A percentile compares a stretch with the other conserved stretches of the same genome.
These are phyloP conservation scores for Epithele typhae DNA, from an alignment of 768 basidiomycete species.

Conservation along the genomic window DNA sequence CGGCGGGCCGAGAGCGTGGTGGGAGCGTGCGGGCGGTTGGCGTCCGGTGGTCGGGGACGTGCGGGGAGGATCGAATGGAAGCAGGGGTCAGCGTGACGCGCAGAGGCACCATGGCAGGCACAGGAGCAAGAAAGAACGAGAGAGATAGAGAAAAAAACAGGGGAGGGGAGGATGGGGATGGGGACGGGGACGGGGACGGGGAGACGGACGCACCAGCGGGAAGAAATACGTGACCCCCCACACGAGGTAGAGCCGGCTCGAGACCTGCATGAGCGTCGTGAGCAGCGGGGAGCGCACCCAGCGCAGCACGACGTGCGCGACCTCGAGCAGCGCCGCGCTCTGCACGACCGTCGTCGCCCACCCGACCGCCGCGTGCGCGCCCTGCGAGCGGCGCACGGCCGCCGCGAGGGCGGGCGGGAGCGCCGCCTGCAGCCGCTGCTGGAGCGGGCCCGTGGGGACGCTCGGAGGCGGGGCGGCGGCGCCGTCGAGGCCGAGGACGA, in stretches of 20 bases:
- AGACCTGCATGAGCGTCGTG: slow-evolving; percentile 78
- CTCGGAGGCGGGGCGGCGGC: slow-evolving; percentile 8
- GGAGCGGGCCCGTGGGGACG: slow-evolving; percentile 5
- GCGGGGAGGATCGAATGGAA: slow-evolving; percentile 10
- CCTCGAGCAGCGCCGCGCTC: slow-evolving; percentile 78
- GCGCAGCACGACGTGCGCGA: slow-evolving; percentile 73
- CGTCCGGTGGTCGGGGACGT: slow-evolving; percentile 8
- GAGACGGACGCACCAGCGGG: slow-evolving; percentile 38
- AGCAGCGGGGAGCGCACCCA: slow-evolving; percentile 74
- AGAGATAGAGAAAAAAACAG: neutral
- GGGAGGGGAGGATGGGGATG: no score
- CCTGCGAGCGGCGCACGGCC: slow-evolving; percentile 46
- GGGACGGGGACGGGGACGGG: no score
- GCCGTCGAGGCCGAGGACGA: slow-evolving; percentile 30
- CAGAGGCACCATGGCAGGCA: no score
- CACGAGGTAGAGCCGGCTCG: slow-evolving; percentile 74
- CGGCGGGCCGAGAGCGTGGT: neutral
- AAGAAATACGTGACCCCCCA: slow-evolving; percentile 79
- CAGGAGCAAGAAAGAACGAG: no score
- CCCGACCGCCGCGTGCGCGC: slow-evolving; percentile 62
- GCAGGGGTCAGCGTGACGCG: no score
- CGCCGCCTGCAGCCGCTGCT: slow-evolving; percentile 12
- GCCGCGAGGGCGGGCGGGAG: slow-evolving; percentile 37
- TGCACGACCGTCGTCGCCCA: slow-evolving; percentile 67
- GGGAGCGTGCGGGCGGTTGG: slow-evolving; percentile 1